Evolutionary conservation across 305 asterid genomes (phyloP), one percentile per base, ranked within the genome.

Genomic region (Euphrasia arctica): DNA sequence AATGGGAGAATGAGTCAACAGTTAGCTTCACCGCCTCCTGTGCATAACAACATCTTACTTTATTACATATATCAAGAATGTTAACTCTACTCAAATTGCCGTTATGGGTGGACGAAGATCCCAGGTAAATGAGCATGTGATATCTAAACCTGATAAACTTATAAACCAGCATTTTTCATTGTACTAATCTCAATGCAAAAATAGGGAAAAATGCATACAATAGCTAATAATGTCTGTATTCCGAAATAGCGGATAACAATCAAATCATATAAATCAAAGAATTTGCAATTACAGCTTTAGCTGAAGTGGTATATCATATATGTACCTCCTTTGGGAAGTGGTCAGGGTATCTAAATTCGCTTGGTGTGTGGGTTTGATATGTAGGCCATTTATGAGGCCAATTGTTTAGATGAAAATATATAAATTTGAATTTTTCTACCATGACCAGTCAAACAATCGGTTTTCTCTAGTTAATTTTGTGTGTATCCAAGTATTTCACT

Each of bases 1-100:
- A 72, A 74, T 78, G 65, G 60, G 88, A 78, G 77, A 76, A 82
- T 69, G 96, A 84, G 57, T 82, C 82, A 65, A 74, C 80, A 43
- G 98, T 85, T 73, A 66, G 60, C 25, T 66, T 48, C 68, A 87
- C 71, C 14, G 95, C 91, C 66, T 90, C 96, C 97, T 93, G 96
- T 65, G 72, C 41, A 76, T 75, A 71, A 77, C 50, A 70, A 70
- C 32, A 75, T 48, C 52, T 66, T 64, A 54, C 43, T 57, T 72
- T 50, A 72, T 59, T 47, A 67, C 54, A 74, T 49, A 31, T 43
- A 66, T 59, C 69, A 43, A 67, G 65, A 43, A 56, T 55, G 60
- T 52, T 28, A 56, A 18, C 60, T 18, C 49, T 63, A 63, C 69
- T 54, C 45, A 28, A 47, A 29, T 32, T 32, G 36, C 6, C 36